Evolutionary conservation across 495 filamentous ascomycete genomes (phyloP).

Genomic region (Xylaria telfairii): DNA sequence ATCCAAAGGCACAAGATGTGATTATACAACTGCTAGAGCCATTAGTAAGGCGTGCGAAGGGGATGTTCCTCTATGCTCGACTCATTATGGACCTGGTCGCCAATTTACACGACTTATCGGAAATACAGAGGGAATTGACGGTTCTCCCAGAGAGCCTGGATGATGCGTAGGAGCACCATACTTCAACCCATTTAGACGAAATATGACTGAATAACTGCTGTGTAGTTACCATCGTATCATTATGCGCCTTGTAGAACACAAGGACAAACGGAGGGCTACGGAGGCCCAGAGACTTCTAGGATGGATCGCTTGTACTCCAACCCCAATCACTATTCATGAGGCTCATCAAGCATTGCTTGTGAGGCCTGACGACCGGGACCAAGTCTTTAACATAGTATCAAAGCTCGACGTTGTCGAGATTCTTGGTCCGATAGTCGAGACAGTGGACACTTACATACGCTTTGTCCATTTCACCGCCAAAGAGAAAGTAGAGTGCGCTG

Average conservation of each 20-base stretch:
- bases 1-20: not conserved
- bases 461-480: slow-evolving; percentile 46
- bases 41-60: not conserved
- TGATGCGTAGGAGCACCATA: not conserved
- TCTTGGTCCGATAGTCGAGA: slow-evolving; percentile 37
- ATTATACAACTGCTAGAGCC: not conserved
- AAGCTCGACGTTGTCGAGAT: slow-evolving; percentile 25
- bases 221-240: not conserved
- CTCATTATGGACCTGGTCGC: not conserved
- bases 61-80: slow-evolving; percentile 1
- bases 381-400: not conserved
- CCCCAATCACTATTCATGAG: not conserved
- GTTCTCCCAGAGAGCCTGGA: not conserved
- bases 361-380: not conserved
- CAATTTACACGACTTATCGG: not conserved
- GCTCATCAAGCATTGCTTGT: slow-evolving; percentile 4
- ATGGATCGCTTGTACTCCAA: not conserved
- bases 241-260: not conserved
- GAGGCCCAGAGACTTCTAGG: not conserved
- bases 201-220: not conserved
- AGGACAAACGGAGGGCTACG: not conserved
- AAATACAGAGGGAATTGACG: not conserved
- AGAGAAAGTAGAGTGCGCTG: slow-evolving; percentile 32
- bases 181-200: too few relatives aligned
- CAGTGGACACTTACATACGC: slow-evolving; percentile 37